These are phyloP conservation scores for Pilaira anomala DNA, from an alignment of 192 early-diverging fungal genomes.

Conservation along the genomic window DNA sequence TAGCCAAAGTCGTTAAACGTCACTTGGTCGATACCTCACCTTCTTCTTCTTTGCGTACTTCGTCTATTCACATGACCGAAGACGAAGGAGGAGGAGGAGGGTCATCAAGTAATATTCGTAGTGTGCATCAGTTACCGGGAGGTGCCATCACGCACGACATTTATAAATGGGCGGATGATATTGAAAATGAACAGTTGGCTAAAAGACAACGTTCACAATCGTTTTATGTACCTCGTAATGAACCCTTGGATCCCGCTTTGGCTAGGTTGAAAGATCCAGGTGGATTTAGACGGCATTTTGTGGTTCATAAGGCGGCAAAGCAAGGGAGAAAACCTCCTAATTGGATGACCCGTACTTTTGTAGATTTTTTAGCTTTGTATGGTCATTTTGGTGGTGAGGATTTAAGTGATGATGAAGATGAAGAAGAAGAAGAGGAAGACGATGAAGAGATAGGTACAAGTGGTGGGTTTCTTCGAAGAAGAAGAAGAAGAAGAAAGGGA, in stretches of 20 bases:
- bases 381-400: conserved; percentile 94
- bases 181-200: conserved; percentile 46
- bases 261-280: conserved; percentile 71
- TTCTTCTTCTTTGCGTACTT: background rate
- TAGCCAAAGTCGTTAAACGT: conserved; percentile 33
- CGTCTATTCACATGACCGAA: background rate
- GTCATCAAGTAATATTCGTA: background rate
- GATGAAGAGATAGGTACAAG: conserved; percentile 80
- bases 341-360: conserved; percentile 84
- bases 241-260: conserved; percentile 33
- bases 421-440: conserved; percentile 60
- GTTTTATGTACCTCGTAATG: conserved; percentile 50
- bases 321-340: conserved; percentile 72
- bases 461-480: too few species aligned
- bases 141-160: conserved; percentile 84
- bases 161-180: conserved; percentile 84
- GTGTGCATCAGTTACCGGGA: conserved; percentile 52
- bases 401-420: conserved; percentile 72
- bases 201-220: conserved; percentile 47
- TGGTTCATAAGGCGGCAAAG: conserved; percentile 66
- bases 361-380: conserved; percentile 91
- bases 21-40: conserved; percentile 34
- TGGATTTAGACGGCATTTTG: conserved; percentile 85
- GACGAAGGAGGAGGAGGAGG: background rate
- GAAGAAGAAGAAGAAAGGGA: conserved; percentile 59